Conservation (phyloP, 2,329 filamentous ascomycete species). For the Sporothrix pallida region DNA sequence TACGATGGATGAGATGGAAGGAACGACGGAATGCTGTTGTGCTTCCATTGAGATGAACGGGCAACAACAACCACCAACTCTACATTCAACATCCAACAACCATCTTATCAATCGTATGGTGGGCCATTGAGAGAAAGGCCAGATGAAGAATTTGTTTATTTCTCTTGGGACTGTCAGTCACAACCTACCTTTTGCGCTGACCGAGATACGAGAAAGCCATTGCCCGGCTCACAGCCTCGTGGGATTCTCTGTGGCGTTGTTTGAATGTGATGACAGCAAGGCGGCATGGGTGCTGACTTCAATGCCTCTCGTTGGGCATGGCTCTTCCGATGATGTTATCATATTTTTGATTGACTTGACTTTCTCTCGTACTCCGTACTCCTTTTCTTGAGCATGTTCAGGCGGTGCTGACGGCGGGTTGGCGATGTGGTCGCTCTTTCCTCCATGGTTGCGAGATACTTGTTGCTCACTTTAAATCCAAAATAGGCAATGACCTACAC, state of each 20-base stretch:
- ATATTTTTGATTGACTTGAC: not conserved
- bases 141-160: not conserved
- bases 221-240: not conserved
- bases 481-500: not conserved
- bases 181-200: not conserved
- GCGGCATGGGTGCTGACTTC: not conserved
- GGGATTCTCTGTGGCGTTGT: not conserved
- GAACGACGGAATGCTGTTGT: slow-evolving; percentile 5
- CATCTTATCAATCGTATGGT: not conserved
- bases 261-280: not conserved
- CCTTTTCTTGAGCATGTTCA: not conserved
- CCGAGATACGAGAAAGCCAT: slow-evolving; percentile 6
- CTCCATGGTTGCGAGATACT: not conserved
- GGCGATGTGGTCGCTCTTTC: not conserved
- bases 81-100: no score
- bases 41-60: not conserved
- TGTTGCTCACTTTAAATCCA: not conserved
- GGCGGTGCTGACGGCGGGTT: slow-evolving; percentile 1
- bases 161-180: no score
- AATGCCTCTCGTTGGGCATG: not conserved
- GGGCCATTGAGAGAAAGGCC: not conserved
- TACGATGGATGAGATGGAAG: not conserved
- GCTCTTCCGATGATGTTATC: not conserved
- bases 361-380: not conserved
- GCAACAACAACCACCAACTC: not conserved